Conservation (phyloP, 73 alveolate species). For the Paraurostyla sp. region DNA sequence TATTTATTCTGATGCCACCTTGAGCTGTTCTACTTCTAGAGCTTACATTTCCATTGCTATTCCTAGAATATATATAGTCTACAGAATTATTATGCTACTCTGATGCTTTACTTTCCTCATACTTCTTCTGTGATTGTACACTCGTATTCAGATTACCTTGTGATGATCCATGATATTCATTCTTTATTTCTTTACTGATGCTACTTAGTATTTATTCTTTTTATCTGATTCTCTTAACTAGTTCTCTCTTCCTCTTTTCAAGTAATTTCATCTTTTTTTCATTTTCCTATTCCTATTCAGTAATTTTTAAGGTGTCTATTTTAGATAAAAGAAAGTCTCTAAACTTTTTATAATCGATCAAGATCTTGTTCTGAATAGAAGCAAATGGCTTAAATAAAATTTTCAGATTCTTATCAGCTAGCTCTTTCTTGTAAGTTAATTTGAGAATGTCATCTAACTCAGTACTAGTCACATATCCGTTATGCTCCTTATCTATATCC, state of each 20-base stretch:
- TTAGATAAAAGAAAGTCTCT: not conserved
- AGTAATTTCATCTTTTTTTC: not conserved
- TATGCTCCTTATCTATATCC: conserved; percentile 75
- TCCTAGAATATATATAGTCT: too few relatives aligned
- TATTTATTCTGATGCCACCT: too few relatives aligned
- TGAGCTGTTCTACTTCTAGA: too few relatives aligned
- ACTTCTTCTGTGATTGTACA: not conserved
- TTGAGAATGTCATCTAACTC: conserved; percentile 74
- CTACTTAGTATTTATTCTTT: not conserved
- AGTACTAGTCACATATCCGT: conserved; percentile 75
- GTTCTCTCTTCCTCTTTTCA: not conserved
- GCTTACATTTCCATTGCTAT: too few relatives aligned
- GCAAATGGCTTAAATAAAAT: conserved; percentile 39
- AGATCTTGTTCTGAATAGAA: conserved; percentile 51
- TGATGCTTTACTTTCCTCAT: not conserved
- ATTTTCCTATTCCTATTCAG: not conserved
- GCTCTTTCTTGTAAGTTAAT: conserved; percentile 34
- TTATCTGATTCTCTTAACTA: not conserved
- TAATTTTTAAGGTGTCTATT: not conserved
- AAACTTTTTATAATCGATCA: conserved; percentile 61
- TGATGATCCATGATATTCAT: not conserved
- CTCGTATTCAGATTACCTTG: not conserved
- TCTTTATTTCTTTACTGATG: not conserved
- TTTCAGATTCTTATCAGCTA: conserved; percentile 20
- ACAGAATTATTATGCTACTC: too few relatives aligned